Conservation (phyloP, 441 rosid genomes). For the Eutrema salsugineum region DNA sequence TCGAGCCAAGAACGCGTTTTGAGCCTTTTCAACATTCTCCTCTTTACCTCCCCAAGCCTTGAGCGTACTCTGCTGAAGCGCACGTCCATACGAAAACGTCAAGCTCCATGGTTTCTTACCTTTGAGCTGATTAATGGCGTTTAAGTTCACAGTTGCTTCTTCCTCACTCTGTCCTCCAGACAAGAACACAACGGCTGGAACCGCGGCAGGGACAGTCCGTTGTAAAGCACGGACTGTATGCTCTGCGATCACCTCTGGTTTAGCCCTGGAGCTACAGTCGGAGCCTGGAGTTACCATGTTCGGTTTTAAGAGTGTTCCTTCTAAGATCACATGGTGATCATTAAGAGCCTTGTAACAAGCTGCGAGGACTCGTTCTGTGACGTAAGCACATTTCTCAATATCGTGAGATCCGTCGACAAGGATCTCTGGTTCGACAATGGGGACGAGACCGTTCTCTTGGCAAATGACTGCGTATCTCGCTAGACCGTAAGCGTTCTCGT, state of each 20-base stretch:
- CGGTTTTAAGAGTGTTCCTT: conserved; percentile 91
- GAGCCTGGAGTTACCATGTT: conserved; percentile 99
- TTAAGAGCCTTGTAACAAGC: conserved; percentile 94
- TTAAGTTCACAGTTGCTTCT: conserved; percentile 81
- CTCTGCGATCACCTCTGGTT: conserved; percentile 70
- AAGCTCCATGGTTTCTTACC: conserved; percentile 91
- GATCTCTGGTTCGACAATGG: conserved; percentile 96
- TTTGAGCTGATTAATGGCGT: conserved; percentile 88
- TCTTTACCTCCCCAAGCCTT: conserved; percentile 88
- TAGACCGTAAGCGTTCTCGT: conserved; percentile 83
- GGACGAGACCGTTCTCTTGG: conserved; percentile 94
- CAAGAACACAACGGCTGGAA: conserved; percentile 83
- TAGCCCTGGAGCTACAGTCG: conserved; percentile 52
- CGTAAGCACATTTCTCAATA: conserved; percentile 70
- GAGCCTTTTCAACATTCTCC: conserved; percentile 67
- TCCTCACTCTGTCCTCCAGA: conserved; percentile 82
- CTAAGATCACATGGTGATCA: conserved; percentile 86
- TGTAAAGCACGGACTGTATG: conserved; percentile 72
- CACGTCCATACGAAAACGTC: conserved; percentile 93
- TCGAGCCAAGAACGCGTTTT: conserved; percentile 54
- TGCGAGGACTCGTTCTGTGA: conserved; percentile 85
- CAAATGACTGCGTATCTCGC: conserved; percentile 88
- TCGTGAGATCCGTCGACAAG: conserved; percentile 87
- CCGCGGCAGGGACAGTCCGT: conserved; percentile 79
- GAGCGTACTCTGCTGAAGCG: conserved; percentile 93